Conservation (phyloP, 176 grass and related monocot genomes). For the Themeda triandra region DNA sequence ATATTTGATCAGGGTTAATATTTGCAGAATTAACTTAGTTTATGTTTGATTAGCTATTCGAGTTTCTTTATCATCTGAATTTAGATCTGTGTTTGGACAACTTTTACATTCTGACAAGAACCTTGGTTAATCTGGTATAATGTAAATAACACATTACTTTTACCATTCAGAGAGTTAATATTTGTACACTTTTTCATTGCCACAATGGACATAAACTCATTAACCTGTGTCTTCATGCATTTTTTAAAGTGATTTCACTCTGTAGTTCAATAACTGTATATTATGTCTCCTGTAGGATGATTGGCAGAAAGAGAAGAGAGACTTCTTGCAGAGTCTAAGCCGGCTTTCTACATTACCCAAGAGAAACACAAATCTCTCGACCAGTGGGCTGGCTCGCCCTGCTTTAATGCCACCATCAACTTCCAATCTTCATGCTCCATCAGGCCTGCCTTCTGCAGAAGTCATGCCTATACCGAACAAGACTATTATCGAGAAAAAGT, state of each 20-base stretch:
- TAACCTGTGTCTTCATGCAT: neutral
- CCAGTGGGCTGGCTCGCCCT: slow-evolving; percentile 41
- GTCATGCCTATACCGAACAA: slow-evolving; percentile 73
- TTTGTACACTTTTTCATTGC: neutral
- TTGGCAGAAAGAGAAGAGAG: slow-evolving; percentile 95
- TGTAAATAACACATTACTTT: neutral
- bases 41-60: neutral
- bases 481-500: slow-evolving; percentile 88
- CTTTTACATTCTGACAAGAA: slow-evolving; percentile 13
- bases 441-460: slow-evolving; percentile 42
- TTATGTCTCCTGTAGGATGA: slow-evolving; percentile 63
- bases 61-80: slow-evolving; percentile 5
- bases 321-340: slow-evolving; percentile 88
- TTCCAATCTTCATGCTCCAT: slow-evolving; percentile 60
- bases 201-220: neutral
- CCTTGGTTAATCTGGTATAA: slow-evolving; percentile 7
- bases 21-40: slow-evolving; percentile 7
- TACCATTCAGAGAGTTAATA: slow-evolving; percentile 8
- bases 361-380: slow-evolving; percentile 53
- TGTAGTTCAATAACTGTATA: slow-evolving; percentile 13
- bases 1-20: slow-evolving; percentile 7
- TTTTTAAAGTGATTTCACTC: slow-evolving; percentile 2
- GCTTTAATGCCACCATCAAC: slow-evolving; percentile 51
- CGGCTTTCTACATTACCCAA: slow-evolving; percentile 90
- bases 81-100: slow-evolving; percentile 6